Conservation (phyloP, 2,329 filamentous ascomycete genomes). For the Tolypocladium pustulatum region DNA sequence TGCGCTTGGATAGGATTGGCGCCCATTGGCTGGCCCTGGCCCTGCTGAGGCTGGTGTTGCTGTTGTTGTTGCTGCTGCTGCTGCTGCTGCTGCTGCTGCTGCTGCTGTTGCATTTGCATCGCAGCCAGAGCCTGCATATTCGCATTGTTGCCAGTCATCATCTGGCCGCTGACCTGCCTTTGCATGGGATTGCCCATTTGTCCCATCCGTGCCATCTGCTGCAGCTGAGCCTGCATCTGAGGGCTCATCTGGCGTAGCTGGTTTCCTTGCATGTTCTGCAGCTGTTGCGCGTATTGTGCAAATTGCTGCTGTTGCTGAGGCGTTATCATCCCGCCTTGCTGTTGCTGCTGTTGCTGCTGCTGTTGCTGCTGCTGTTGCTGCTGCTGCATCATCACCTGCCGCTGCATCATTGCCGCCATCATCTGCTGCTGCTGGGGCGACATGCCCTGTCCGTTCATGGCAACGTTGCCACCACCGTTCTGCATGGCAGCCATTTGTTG, state of each 20-base stretch:
- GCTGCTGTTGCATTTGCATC: slow-evolving; percentile 22
- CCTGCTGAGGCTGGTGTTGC: slow-evolving; percentile 18
- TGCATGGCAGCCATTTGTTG: slow-evolving; percentile 32
- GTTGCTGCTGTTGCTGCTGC: slow-evolving; percentile 11
- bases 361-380: slow-evolving; percentile 20
- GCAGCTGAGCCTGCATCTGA: slow-evolving; percentile 26
- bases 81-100: slow-evolving; percentile 22
- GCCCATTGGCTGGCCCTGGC: slow-evolving; percentile 17
- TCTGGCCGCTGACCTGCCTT: slow-evolving; percentile 25
- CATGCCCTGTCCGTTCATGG: slow-evolving; percentile 25
- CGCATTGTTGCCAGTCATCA: slow-evolving; percentile 29
- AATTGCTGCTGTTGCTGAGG: slow-evolving; percentile 30
- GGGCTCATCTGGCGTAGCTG: slow-evolving; percentile 25
- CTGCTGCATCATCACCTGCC: slow-evolving; percentile 27
- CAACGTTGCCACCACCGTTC: slow-evolving; percentile 22
- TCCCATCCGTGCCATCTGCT: slow-evolving; percentile 26
- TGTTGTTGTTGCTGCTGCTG: slow-evolving; percentile 19
- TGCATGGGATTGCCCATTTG: slow-evolving; percentile 28
- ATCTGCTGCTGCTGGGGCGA: slow-evolving; percentile 25
- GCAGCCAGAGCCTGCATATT: slow-evolving; percentile 28
- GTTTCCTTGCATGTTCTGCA: slow-evolving; percentile 1
- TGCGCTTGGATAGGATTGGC: slow-evolving; percentile 19
- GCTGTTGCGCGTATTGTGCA: slow-evolving; percentile 28
- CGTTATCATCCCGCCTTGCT: slow-evolving; percentile 28
- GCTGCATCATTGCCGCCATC: slow-evolving; percentile 26